These are phyloP conservation scores for Phoenix roebelenii DNA, from an alignment of 176 grass and related monocot species.

Conservation along the genomic window DNA sequence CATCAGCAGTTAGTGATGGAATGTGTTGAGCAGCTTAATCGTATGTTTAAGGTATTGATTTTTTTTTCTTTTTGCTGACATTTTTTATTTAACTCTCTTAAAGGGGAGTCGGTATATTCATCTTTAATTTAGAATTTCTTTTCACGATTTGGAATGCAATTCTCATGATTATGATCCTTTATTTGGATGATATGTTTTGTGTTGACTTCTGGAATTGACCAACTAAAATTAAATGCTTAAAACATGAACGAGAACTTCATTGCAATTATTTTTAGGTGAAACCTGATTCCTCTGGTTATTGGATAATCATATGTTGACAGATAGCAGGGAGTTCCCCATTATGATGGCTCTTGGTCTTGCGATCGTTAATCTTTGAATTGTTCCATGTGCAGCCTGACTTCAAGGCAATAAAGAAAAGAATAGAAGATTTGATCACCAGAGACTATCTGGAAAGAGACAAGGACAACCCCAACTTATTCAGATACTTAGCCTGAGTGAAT, in stretches of 20 bases:
- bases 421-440: conserved; percentile 64
- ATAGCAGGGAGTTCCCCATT: not conserved
- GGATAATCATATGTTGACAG: too few species aligned
- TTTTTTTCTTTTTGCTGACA: not conserved
- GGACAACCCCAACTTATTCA: conserved; percentile 53
- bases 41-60: conserved; percentile 77
- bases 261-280: too few species aligned
- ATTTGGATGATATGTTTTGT: too few species aligned
- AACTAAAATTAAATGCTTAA: too few species aligned
- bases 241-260: too few species aligned
- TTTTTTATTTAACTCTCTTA: not conserved
- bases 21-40: conserved; percentile 92
- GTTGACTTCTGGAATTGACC: too few species aligned
- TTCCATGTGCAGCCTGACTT: conserved; percentile 48
- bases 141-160: too few species aligned
- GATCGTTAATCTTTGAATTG: not conserved
- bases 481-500: conserved; percentile 53
- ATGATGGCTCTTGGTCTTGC: not conserved
- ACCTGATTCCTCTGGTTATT: too few species aligned
- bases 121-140: too few species aligned
- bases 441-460: conserved; percentile 68
- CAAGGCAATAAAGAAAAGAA: conserved; percentile 67
- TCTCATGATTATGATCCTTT: too few species aligned
- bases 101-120: too few species aligned
- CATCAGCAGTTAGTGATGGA: conserved; percentile 79